Evolutionary conservation across 2,329 filamentous ascomycete genomes (phyloP), one percentile per base, ranked within the genome.

Genomic region (Exophiala spinifera): DNA sequence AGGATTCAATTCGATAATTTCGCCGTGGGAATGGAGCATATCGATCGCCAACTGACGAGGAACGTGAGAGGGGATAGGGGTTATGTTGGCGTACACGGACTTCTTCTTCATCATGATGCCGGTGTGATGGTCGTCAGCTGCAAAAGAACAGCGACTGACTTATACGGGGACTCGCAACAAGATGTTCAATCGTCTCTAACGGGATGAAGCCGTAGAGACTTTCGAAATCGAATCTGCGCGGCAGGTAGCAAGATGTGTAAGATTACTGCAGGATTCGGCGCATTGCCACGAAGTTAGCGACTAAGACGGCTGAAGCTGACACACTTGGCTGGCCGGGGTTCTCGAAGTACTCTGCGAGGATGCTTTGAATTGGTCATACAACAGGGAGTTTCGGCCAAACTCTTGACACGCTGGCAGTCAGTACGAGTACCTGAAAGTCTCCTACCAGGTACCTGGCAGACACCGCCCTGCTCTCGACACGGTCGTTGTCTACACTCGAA

Each of bases 1-100:
- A 1, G 90, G 90, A 70, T 95, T 95, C 51, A 95, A 76, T 67
- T 91, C 86, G 66, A 95, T 95, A 85, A 96, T 94, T 63, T 85
- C 85, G 46, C 79, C 70, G 72, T 95, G 89, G 69, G 86, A 80
- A 70, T 90, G 88, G 23, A 95, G 83, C 61, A 89, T 88, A 53
- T 82, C 78, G 61, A 95, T 70, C 40, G 89, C 89, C 17, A 82
- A 79, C 62, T 86, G 78, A 53, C 89, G 83, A 40, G 83, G 77
- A 61, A 94, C 81, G 61, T 78, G 76, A 3, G 80, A 63, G 6
- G 91, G 90, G 28, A 95, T 79, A 10, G 89, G 86, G 17, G 88
- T 94, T 63, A 91, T 83, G 28, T 52, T 57, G n/a, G 51, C 49
- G 46, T 57, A 60, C 5, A 60, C 57, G 8, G 57, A 57, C 34